phyloP scores from a whole-genome alignment of 148 eudicot species.

The Spergularia marina region DNA sequence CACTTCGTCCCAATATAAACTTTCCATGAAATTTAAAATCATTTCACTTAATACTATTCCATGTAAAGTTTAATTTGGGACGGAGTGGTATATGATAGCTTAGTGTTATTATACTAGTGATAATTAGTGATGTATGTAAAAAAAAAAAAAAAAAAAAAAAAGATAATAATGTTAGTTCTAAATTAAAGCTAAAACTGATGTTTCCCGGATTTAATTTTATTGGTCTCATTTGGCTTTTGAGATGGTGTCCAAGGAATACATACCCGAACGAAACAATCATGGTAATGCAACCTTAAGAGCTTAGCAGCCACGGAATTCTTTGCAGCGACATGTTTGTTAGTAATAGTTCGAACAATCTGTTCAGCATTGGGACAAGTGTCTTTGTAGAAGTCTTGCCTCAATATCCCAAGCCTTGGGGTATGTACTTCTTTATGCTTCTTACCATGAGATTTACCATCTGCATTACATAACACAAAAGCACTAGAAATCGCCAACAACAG shows the following conservation, averaged over 20 bases:
- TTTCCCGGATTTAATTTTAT: too few species aligned
- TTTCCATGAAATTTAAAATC: too few species aligned
- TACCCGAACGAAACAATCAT: slow-evolving; percentile 36
- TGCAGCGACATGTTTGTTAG: background rate
- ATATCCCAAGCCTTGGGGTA: background rate
- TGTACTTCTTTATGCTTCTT: background rate
- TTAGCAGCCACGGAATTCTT: slow-evolving; percentile 29
- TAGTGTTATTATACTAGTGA: too few species aligned
- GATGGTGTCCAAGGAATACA: background rate
- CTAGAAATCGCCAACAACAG: slow-evolving; percentile 2
- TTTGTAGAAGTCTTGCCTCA: slow-evolving; percentile 20
- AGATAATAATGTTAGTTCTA: too few species aligned
- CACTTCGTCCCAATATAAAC: too few species aligned
- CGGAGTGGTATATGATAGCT: too few species aligned
- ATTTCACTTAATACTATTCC: too few species aligned
- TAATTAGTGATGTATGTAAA: too few species aligned
- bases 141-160: too few species aligned
- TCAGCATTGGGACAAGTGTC: slow-evolving; percentile 9
- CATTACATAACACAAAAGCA: slow-evolving; percentile 6
- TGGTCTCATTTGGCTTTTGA: too few species aligned
- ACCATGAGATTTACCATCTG: background rate
- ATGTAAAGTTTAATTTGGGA: too few species aligned
- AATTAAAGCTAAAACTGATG: too few species aligned
- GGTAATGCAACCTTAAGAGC: slow-evolving; percentile 32
- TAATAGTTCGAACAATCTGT: slow-evolving; percentile 15